Conservation (phyloP, 1,284 basidiomycete genomes). For the Pyrrhoderma noxium region DNA sequence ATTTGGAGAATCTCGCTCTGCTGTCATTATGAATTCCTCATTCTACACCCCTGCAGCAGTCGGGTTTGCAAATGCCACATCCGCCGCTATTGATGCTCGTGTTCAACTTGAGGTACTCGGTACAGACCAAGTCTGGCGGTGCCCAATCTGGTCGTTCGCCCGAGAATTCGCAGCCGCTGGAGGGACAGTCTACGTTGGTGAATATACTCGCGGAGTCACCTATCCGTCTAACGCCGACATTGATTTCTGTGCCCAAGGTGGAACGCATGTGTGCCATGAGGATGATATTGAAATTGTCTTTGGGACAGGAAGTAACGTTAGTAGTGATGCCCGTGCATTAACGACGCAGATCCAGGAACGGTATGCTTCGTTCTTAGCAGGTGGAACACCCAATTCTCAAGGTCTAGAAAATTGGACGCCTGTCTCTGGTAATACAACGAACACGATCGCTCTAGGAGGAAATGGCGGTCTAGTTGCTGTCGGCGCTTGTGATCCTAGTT, state of each 20-base stretch:
- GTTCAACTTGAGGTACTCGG: constrained; percentile 50
- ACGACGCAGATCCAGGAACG: constrained; percentile 59
- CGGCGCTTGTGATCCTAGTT: constrained; percentile 52
- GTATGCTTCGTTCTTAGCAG: constrained; percentile 58
- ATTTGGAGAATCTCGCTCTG: constrained; percentile 44
- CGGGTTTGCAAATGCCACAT: constrained; percentile 25
- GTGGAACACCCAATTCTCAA: constrained; percentile 49
- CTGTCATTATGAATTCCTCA: constrained; percentile 38
- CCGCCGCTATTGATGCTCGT: constrained; percentile 38
- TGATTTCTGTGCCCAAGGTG: constrained; percentile 45
- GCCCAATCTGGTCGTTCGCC: constrained; percentile 64
- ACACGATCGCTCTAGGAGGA: constrained; percentile 51
- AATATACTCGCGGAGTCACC: constrained; percentile 59
- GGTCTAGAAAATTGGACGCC: constrained; percentile 36
- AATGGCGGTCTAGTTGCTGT: constrained; percentile 36
- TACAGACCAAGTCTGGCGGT: constrained; percentile 67
- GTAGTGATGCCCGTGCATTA: constrained; percentile 47
- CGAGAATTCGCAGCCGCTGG: constrained; percentile 56
- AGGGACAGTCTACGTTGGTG: constrained; percentile 60
- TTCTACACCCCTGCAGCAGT: constrained; percentile 36
- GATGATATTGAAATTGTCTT: constrained; percentile 76
- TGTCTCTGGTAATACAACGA: constrained; percentile 42
- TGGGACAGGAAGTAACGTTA: constrained; percentile 55
- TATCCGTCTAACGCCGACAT: constrained; percentile 58
- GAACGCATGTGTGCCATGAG: constrained; percentile 55